Percentiles rank a stretch among this genome's conserved stretches.
Evolutionary conservation across 2,329 filamentous ascomycete genomes (phyloP).

Genomic region (Nemania sp.): DNA sequence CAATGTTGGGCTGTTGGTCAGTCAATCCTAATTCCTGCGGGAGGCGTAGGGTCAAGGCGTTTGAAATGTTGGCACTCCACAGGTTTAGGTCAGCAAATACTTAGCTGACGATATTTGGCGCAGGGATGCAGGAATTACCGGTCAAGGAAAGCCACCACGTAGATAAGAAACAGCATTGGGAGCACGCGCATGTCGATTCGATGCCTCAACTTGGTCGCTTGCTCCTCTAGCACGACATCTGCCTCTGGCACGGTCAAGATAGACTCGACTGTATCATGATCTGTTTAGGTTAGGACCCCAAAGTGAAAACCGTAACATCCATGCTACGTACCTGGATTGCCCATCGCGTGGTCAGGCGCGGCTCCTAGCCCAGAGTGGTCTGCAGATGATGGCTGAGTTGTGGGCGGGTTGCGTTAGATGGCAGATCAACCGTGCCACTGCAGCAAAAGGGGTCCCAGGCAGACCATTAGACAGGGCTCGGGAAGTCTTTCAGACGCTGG

Average conservation of each 20-base stretch:
- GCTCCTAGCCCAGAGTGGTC: too few species aligned
- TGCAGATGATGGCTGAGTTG: too few species aligned
- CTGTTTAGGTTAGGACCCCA: background rate
- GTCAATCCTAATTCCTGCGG: slow-evolving; percentile 24
- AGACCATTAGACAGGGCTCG: too few species aligned
- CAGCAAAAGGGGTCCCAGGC: too few species aligned
- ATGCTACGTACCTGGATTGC: background rate
- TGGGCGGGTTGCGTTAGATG: too few species aligned
- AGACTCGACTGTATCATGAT: background rate
- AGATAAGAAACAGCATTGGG: slow-evolving; percentile 29
- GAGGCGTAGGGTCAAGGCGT: slow-evolving; percentile 28
- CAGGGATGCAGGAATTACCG: slow-evolving; percentile 13
- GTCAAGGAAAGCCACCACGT: slow-evolving; percentile 29
- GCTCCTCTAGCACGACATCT: background rate
- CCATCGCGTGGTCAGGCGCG: background rate
- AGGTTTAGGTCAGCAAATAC: background rate
- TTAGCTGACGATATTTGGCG: background rate
- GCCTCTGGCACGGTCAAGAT: background rate
- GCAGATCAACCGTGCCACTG: too few species aligned
- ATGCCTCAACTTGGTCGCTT: background rate
- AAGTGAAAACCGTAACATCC: background rate
- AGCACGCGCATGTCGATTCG: slow-evolving; percentile 31
- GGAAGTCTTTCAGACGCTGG: too few species aligned
- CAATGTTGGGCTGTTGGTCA: slow-evolving; percentile 28
- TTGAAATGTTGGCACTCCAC: slow-evolving; percentile 29